These are phyloP conservation scores for Pseudonitzschia pungens DNA, from an alignment of 108 stramenopile genomes.

Conservation along the genomic window DNA sequence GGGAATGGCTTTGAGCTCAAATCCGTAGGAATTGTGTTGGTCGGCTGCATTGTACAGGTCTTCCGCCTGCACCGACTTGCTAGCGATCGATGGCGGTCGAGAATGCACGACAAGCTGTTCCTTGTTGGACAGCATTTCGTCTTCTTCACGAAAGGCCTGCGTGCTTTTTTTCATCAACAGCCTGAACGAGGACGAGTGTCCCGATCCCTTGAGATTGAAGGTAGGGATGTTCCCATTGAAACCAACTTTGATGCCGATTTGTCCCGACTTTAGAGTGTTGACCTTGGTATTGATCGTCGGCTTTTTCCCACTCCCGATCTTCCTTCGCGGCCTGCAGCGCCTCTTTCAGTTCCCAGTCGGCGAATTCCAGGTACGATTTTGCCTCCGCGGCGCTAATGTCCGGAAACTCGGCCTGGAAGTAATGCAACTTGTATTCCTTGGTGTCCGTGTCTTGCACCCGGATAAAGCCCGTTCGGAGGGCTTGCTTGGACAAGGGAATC, in stretches of 20 bases:
- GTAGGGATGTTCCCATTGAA: conserved; percentile 29
- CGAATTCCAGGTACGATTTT: conserved; percentile 68
- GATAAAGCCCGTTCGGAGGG: conserved; percentile 55
- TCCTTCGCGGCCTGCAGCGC: conserved; percentile 67
- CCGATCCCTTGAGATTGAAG: conserved; percentile 30
- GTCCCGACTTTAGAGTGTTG: conserved; percentile 27
- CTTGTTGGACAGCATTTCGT: conserved; percentile 8
- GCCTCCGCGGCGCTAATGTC: conserved; percentile 62
- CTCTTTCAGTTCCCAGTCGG: conserved; percentile 81
- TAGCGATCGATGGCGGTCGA: conserved; percentile 42
- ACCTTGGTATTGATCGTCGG: conserved; percentile 10
- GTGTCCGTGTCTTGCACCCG: conserved; percentile 79
- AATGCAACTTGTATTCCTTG: conserved; percentile 79
- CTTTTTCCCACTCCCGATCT: conserved; percentile 72
- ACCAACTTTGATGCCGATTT: conserved; percentile 36
- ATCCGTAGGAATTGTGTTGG: conserved; percentile 42
- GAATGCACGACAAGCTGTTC: conserved; percentile 21
- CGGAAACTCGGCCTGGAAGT: conserved; percentile 70
- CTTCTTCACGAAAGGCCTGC: neutral
- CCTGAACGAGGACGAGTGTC: conserved; percentile 12
- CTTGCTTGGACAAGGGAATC: conserved; percentile 62
- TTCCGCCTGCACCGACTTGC: conserved; percentile 37
- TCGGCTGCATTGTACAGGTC: conserved; percentile 49
- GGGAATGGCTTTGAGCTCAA: conserved; percentile 41
- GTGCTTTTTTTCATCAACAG: conserved; percentile 4